phyloP scores from a whole-genome alignment of 306 rosid species.

The Cajanus cajan region DNA sequence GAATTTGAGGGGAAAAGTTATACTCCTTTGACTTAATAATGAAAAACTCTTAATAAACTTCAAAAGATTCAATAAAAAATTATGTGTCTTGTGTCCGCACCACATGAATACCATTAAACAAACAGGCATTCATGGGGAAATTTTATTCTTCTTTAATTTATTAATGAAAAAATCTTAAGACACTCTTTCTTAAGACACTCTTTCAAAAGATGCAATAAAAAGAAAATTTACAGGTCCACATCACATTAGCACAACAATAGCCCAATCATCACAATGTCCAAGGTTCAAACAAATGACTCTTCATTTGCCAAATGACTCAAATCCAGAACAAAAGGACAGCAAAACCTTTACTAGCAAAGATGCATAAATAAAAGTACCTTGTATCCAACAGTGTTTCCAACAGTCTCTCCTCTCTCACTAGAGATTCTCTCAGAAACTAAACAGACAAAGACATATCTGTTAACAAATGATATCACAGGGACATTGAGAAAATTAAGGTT shows the following conservation, averaged over 20 bases:
- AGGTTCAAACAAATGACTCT: not conserved
- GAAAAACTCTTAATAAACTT: not conserved
- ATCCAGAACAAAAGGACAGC: not conserved
- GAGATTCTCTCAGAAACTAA: conserved; percentile 87
- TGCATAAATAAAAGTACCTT: conserved; percentile 63
- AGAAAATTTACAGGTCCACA: not conserved
- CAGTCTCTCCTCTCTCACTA: conserved; percentile 72
- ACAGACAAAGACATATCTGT: conserved; percentile 25
- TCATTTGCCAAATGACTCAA: not conserved
- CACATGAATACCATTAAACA: not conserved
- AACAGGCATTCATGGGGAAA: no score
- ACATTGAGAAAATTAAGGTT: not conserved
- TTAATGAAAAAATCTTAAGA: no score
- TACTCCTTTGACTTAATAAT: not conserved
- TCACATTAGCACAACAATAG: conserved; percentile 3
- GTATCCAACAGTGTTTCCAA: conserved; percentile 81
- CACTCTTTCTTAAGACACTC: not conserved
- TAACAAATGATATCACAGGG: conserved; percentile 3
- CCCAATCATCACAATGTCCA: not conserved
- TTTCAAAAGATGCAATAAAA: not conserved
- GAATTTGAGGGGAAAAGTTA: not conserved
- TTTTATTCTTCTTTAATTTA: no score
- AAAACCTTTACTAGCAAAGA: not conserved
- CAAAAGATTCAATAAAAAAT: not conserved
- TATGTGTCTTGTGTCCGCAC: not conserved